Evolutionary conservation across 1,284 basidiomycete species (phyloP).

Genomic region (Wallemia ichthyophaga): DNA sequence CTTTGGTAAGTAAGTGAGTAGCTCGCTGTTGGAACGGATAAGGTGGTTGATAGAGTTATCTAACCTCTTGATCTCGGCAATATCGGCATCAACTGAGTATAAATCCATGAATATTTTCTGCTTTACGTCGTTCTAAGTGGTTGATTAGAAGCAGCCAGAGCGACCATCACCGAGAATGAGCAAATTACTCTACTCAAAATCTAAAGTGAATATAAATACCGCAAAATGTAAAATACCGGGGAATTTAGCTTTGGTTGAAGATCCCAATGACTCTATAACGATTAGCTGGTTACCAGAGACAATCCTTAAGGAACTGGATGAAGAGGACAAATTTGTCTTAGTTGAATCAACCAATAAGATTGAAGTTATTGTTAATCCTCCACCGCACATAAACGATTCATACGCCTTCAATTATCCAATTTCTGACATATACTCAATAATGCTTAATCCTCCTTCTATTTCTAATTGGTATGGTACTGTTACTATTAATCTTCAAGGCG

Average conservation of each 20-base stretch:
- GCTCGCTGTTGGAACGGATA: background rate
- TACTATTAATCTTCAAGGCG: conserved; percentile 53
- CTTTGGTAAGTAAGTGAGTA: background rate
- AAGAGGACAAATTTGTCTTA: conserved; percentile 59
- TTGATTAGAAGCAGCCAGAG: too few species aligned
- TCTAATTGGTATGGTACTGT: conserved; percentile 52
- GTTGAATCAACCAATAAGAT: conserved; percentile 35
- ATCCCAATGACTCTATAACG: too few species aligned
- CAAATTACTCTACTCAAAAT: background rate
- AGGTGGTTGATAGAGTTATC: background rate
- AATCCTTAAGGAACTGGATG: conserved; percentile 34
- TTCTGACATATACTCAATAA: conserved; percentile 60
- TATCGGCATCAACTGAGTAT: too few species aligned
- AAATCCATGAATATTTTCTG: too few species aligned
- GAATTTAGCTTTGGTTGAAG: background rate
- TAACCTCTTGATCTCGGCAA: background rate
- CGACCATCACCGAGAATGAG: background rate
- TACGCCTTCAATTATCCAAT: conserved; percentile 86
- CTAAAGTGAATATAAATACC: background rate
- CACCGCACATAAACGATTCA: conserved; percentile 42
- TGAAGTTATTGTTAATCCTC: conserved; percentile 43
- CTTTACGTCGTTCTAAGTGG: too few species aligned
- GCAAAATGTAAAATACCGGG: background rate
- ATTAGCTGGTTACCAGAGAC: conserved; percentile 66
- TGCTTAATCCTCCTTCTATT: conserved; percentile 51